Evolutionary conservation across 257 asterid species (phyloP), one percentile per base, ranked within the genome.

Genomic region (Catharanthus roseus): DNA sequence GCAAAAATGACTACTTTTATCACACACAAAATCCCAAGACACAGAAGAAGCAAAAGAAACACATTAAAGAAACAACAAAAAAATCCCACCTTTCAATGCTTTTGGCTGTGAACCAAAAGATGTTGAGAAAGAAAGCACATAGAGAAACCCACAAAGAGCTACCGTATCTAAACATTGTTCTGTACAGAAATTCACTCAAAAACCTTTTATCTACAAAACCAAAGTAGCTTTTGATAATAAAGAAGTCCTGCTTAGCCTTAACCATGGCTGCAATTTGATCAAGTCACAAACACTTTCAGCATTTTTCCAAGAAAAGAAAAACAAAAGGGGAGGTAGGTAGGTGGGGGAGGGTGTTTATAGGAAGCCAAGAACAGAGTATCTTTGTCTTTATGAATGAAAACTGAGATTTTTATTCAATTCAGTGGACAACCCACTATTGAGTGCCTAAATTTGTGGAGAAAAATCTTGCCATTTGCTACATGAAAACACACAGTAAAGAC

Each of bases 11-110:
- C 36, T 18, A 67, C 23, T 11, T 42, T 38, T 7, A 44, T 34
- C 49, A 29, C 38, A 72, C 3, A 44, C 15, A 38, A 26, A 72
- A n/a, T n/a, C 5, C 24, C 61, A 23, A 11, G 9, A 33, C 39
- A 49, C 12, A 31, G 4, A 42, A 42, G 6, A 31, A 10, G 26
- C 3, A 63, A 15, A 68, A 10, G 42, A 10, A 53, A 44, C 39
- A 50, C 5, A 23, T 67, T 28, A 36, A 31, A 31, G n/a, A n/a
- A n/a, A n/a, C n/a, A n/a, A n/a, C n/a, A 31, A 3, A 56, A 10
- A 41, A 21, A 24, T 24, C 78, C 65, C 74, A 91, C 97, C 96
- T 86, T 75, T 65, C 10, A 0, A 81, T 53, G 75, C 71, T 73
- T 65, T 42, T 79, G 79, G 72, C 47, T 36, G 77, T 67, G 70